Evolutionary conservation across 2,329 filamentous ascomycete species (phyloP), one percentile per base, ranked within the genome.

Genomic region (Fusarium camptoceras): DNA sequence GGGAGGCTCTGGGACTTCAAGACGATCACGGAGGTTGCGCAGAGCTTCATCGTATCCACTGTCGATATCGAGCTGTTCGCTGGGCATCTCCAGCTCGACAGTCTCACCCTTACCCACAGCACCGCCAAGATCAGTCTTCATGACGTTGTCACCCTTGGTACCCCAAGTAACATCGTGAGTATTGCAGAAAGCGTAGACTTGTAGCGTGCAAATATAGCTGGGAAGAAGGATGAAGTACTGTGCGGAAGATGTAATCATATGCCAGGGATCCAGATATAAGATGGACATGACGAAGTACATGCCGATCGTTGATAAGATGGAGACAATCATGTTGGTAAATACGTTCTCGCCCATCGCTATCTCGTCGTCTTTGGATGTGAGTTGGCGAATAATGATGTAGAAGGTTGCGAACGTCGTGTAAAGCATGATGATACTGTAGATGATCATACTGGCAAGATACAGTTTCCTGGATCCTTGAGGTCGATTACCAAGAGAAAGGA

Each of bases 281-380:
- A 99, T 94, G 25, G 92, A 96, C 91, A 97, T 97, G 82, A 97
- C 81, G 83, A 99, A 96, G 86, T 98, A 99, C 41, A 99, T 85
- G 1, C 97, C 96, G 42, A 98, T 83, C 0, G 96, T 99, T 3
- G 94, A 97, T 6, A 91, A 84, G n/a, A 92, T 91, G 9, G 92
- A 96, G 53, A 99, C 89, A 76, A 98, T 93, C 67, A 99, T 87
- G 81, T 98, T 98, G 64, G 94, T 96, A 83, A 99, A 97, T 64
- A 97, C 87, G 77, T 97, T 97, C 82, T 94, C 91, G 58, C 94
- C 94, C 2, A 98, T 82, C 4, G 79, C 76, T 50, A 94, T 82
- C 10, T 83, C 58, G 76, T 83, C 66, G 10, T 81, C 76, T 5
- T 80, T 76, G 16, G 80, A 74, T 27, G 85, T 86, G 67, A 98